Evolutionary conservation across 164 flowering plant genomes (phyloP).

Genomic region (Vitis cinerea): DNA sequence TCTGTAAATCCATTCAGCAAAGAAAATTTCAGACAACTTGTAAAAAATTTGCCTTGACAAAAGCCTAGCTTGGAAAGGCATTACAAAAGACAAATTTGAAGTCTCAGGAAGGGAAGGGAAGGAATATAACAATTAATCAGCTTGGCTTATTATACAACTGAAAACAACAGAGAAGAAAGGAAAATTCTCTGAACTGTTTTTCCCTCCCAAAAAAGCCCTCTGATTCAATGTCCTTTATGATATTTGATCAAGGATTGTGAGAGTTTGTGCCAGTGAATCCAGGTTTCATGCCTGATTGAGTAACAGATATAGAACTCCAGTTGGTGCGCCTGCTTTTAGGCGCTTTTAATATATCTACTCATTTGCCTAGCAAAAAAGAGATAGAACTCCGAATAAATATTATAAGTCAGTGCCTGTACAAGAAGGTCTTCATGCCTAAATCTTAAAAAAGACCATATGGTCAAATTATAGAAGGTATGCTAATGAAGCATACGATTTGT

Average conservation of each 20-base stretch:
- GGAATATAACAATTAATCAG: neutral
- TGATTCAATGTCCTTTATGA: neutral
- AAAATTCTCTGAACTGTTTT: neutral
- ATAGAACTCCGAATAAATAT: too few species aligned
- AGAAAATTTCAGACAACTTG: slow-evolving; percentile 8
- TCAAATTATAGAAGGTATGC: too few species aligned
- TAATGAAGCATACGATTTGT: too few species aligned
- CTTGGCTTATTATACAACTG: too few species aligned
- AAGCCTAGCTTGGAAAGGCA: slow-evolving; percentile 1
- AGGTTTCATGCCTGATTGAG: neutral
- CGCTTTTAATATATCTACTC: too few species aligned
- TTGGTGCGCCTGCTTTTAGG: too few species aligned
- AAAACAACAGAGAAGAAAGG: neutral
- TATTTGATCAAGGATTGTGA: neutral
- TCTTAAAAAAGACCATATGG: too few species aligned
- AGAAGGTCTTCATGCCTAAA: too few species aligned
- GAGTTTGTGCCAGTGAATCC: neutral
- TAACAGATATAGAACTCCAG: too few species aligned
- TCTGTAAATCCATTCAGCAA: slow-evolving; percentile 41
- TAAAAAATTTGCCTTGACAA: neutral
- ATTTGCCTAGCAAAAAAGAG: too few species aligned
- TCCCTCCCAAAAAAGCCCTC: neutral
- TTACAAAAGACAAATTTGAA: neutral
- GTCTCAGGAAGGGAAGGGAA: neutral
- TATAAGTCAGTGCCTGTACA: too few species aligned